Evolutionary conservation across 176 grass and related monocot genomes (phyloP), one percentile per base, ranked within the genome.

Genomic region (Aechmea fasciata): DNA sequence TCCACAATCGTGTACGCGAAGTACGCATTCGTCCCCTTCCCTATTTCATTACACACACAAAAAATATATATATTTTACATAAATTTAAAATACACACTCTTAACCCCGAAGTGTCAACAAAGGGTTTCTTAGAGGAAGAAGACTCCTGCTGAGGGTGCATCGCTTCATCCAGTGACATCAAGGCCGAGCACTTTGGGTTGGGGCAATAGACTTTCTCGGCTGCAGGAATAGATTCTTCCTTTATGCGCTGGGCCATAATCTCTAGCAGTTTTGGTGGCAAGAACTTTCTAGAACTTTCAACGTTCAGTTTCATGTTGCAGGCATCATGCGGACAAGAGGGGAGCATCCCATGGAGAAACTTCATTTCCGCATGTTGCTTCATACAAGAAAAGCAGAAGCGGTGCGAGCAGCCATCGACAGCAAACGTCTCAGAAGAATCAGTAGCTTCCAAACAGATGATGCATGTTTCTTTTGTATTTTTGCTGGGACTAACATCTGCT

Each of bases 311-410:
- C 11, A 80, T 83, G 50, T 82, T 79, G 74, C 92, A 96, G 17
- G 79, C 82, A 23, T 88, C 92, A 25, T 88, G 80, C 18, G 92
- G 88, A 41, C 88, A 96, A 63, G 24, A 54, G 73, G 88, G 85
- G 24, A 96, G 82, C 59, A 69, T 77, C 63, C 83, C 85, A 78
- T 87, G 48, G 28, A 78, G 80, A 50, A 96, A 75, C 75, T 82
- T 91, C 10, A 82, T 69, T 80, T 84, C 87, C 47, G 89, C 83
- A 78, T 91, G 83, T 57, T 96, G 85, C 57, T 82, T 89, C 88
- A 96, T 80, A 79, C 92, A 91, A 77, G 75, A 80, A 57, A 88
- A 86, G 57, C 88, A 96, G 84, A 89, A 96, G 73, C 75, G 77
- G 66, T 96, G 92, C 6, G 47, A 70, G 9, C 85, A 91, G 2